Conservation (phyloP, 148 eudicot species). For the Oxyria digyna region DNA sequence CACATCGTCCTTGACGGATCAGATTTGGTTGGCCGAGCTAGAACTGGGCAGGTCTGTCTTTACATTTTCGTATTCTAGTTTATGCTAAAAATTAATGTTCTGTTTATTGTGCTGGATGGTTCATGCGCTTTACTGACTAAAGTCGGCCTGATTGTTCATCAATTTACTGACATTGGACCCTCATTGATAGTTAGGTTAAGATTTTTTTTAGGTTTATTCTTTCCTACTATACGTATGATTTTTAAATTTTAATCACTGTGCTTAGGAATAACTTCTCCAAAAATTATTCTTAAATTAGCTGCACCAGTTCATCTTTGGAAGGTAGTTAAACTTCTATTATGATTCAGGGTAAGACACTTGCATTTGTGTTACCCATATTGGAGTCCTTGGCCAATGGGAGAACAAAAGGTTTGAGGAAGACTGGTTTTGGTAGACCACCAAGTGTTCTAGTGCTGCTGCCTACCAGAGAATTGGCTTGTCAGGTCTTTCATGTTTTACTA, state of each 20-base stretch:
- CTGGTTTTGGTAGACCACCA: constrained; percentile 68
- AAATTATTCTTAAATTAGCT: neutral
- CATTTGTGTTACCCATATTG: constrained; percentile 84
- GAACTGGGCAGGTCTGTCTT: constrained; percentile 79
- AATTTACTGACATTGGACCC: neutral
- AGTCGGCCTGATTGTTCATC: neutral
- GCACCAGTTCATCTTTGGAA: neutral
- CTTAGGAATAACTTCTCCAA: neutral
- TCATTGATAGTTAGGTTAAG: neutral
- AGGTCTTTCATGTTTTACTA: constrained; percentile 28
- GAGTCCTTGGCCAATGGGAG: constrained; percentile 82
- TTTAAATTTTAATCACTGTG: neutral
- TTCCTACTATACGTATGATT: neutral
- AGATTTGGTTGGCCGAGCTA: constrained; percentile 85
- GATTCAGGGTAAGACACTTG: constrained; percentile 85
- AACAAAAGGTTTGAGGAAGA: constrained; percentile 36
- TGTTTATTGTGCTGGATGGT: neutral
- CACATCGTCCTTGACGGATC: constrained; percentile 45
- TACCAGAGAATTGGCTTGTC: constrained; percentile 85
- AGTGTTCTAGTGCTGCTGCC: constrained; percentile 81
- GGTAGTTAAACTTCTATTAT: neutral
- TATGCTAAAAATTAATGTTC: neutral
- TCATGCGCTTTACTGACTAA: neutral
- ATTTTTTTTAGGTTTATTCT: neutral
- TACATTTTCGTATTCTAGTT: neutral